Conservation (phyloP, 2,329 filamentous ascomycete genomes). For the Lecanicillium sp. region DNA sequence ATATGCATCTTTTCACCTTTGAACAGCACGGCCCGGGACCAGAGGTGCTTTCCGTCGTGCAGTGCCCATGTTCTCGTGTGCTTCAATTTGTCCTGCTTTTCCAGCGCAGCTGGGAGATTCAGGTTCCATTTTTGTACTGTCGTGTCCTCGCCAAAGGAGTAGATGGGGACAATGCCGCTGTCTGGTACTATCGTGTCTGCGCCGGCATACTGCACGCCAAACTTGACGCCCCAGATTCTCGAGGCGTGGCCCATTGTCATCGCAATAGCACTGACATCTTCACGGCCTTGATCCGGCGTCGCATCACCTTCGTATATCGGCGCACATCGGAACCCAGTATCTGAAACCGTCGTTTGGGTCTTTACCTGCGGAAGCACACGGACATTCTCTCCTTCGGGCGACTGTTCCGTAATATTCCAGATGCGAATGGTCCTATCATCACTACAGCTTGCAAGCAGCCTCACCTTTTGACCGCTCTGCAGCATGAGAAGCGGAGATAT, state of each 20-base stretch:
- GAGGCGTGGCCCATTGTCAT: slow-evolving; percentile 79
- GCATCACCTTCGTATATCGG: slow-evolving; percentile 15
- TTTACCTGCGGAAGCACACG: not conserved
- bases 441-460: slow-evolving; percentile 84
- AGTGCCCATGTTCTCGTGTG: slow-evolving; percentile 50
- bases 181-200: slow-evolving; percentile 9
- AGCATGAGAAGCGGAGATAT: slow-evolving; percentile 53
- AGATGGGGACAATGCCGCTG: slow-evolving; percentile 36
- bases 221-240: slow-evolving; percentile 80
- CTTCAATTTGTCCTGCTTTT: slow-evolving; percentile 26
- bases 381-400: slow-evolving; percentile 15
- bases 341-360: slow-evolving; percentile 26
- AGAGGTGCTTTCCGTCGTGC: slow-evolving; percentile 86
- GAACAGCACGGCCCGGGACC: slow-evolving; percentile 53
- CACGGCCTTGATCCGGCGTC: slow-evolving; percentile 5
- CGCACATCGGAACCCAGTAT: slow-evolving; percentile 53
- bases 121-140: slow-evolving; percentile 66
- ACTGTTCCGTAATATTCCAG: slow-evolving; percentile 65
- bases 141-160: slow-evolving; percentile 82
- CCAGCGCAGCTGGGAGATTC: slow-evolving; percentile 5
- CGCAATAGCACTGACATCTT: slow-evolving; percentile 43
- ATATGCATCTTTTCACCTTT: slow-evolving; percentile 31
- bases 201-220: slow-evolving; percentile 32
- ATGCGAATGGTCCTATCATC: slow-evolving; percentile 85
- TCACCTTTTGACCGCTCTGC: slow-evolving; percentile 29